phyloP scores from a whole-genome alignment of 371 early-diverging fungal genomes.

The Mucor sp. region DNA sequence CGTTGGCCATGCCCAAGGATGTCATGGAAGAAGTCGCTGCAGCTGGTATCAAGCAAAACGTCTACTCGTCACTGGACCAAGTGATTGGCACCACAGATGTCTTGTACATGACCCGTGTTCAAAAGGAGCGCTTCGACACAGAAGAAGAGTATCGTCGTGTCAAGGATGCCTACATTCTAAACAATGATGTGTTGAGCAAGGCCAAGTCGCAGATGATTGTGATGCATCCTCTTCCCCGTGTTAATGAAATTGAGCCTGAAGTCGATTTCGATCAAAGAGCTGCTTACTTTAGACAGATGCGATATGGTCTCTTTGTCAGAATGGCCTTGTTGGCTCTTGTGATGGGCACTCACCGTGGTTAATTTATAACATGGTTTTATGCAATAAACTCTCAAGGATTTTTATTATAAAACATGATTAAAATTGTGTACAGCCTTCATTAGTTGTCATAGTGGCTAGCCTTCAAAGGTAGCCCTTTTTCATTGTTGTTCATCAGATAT shows the following conservation, averaged over 20 bases:
- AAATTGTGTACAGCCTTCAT: too few species aligned
- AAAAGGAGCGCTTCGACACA: conserved; percentile 90
- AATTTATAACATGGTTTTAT: background rate
- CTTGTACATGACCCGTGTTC: conserved; percentile 95
- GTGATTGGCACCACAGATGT: conserved; percentile 92
- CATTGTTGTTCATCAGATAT: too few species aligned
- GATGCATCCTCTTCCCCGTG: conserved; percentile 97
- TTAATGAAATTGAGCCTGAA: conserved; percentile 94
- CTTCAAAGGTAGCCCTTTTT: too few species aligned
- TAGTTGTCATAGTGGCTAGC: too few species aligned
- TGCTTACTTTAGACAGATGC: conserved; percentile 97
- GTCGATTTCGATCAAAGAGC: conserved; percentile 97
- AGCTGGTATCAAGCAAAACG: conserved; percentile 69
- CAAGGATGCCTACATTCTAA: conserved; percentile 81
- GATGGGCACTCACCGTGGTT: conserved; percentile 49
- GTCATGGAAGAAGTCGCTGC: conserved; percentile 75
- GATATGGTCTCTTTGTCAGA: conserved; percentile 94
- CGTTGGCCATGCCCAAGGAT: conserved; percentile 88
- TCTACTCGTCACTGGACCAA: conserved; percentile 69
- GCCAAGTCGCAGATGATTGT: conserved; percentile 96
- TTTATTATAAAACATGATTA: too few species aligned
- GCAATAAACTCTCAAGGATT: too few species aligned
- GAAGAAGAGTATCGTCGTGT: conserved; percentile 81
- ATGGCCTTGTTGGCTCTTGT: conserved; percentile 95
- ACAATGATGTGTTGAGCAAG: conserved; percentile 78